Base-by-base conservation (phyloP, 176 grass and related monocot genomes). In the Aegilops bicornis region DNA sequence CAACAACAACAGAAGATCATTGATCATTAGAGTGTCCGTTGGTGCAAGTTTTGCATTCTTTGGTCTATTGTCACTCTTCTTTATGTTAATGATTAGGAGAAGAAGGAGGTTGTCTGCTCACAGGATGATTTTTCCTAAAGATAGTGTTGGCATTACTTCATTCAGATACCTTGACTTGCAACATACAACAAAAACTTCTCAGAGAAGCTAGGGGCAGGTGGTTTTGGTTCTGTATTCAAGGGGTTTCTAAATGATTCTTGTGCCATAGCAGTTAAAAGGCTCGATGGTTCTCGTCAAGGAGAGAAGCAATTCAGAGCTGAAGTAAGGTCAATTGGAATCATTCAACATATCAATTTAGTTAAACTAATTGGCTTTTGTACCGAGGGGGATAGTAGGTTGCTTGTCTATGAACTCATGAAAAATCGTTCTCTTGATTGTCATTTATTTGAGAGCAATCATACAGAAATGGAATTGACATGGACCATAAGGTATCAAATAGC, bases 191-290 rank as follows among this genome's bases (percentile, higher is more conserved):
- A 90, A 50, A 88, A 84, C n/a, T 95, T 95, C 64, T 90, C 86
- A 0, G 88, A 91, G 4, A 88, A 27, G 79, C 9, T 95, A 31
- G 93, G 93, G 0, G 31, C 12, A 61, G 93, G 91, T 19, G 67
- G 93, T 23, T 95, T 92, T 66, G 91, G 93, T 32, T 92, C 84
- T 36, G 88, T 95, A 12, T 92, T 87, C 33, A 95, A 92, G 58
- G 93, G 93, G 1, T 45, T 48, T 5, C 58, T 95, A 12, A 40
- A 47, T 37, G 86, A 87, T 39, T 85, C 83, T 4, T 79, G 22
- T 35, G 56, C 22, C 4, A 88, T 91, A 33, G 93, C 93, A 25
- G 86, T 95, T 37, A 95, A 95, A 82, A 89, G 77, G 3, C 43
- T 47, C 1, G 43, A 47, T 47, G 12, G 43, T 47, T 4, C 43